A percentile compares a stretch with the other conserved stretches of the same genome.
Conservation (phyloP, 1,284 basidiomycete genomes). For the Coniferiporia weirii region DNA sequence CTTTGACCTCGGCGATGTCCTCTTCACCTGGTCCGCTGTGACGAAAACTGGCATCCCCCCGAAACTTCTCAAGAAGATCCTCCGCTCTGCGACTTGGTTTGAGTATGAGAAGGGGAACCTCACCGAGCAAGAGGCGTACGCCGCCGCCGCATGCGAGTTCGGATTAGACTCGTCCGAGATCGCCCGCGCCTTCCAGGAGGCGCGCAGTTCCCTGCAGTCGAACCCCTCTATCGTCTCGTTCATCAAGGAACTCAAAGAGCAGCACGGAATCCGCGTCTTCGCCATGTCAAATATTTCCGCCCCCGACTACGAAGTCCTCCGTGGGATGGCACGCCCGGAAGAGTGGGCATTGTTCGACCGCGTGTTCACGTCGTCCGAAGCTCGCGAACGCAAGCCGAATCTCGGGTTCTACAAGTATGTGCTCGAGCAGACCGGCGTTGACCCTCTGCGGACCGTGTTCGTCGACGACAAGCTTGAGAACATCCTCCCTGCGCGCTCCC, state of each 20-base stretch:
- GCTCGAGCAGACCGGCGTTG: slow-evolving; percentile 35
- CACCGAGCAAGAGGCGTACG: slow-evolving; percentile 43
- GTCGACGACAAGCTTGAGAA: slow-evolving; percentile 60
- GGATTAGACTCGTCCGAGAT: slow-evolving; percentile 36
- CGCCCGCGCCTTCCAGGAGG: slow-evolving; percentile 38
- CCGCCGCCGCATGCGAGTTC: slow-evolving; percentile 37
- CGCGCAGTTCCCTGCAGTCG: slow-evolving; percentile 40
- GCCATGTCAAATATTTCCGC: slow-evolving; percentile 58
- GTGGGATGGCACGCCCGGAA: slow-evolving; percentile 32
- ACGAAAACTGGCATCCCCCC: slow-evolving; percentile 44
- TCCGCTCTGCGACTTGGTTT: slow-evolving; percentile 47
- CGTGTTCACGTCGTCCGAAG: slow-evolving; percentile 45
- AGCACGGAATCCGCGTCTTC: slow-evolving; percentile 36
- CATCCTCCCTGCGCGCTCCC: slow-evolving; percentile 48
- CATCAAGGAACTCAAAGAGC: slow-evolving; percentile 41
- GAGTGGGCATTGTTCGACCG: slow-evolving; percentile 52
- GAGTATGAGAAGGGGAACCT: slow-evolving; percentile 50
- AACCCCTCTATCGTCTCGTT: slow-evolving; percentile 42
- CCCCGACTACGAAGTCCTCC: slow-evolving; percentile 46
- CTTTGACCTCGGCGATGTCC: slow-evolving; percentile 43
- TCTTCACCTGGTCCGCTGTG: slow-evolving; percentile 50
- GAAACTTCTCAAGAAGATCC: slow-evolving; percentile 38
- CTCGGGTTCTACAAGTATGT: slow-evolving; percentile 50
- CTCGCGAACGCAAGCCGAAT: slow-evolving; percentile 50
- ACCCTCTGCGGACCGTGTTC: slow-evolving; percentile 43